Percentiles rank a stretch among this genome's conserved stretches.
Conservation (phyloP, 140 eudicot species). For the Bidens hawaiensis region DNA sequence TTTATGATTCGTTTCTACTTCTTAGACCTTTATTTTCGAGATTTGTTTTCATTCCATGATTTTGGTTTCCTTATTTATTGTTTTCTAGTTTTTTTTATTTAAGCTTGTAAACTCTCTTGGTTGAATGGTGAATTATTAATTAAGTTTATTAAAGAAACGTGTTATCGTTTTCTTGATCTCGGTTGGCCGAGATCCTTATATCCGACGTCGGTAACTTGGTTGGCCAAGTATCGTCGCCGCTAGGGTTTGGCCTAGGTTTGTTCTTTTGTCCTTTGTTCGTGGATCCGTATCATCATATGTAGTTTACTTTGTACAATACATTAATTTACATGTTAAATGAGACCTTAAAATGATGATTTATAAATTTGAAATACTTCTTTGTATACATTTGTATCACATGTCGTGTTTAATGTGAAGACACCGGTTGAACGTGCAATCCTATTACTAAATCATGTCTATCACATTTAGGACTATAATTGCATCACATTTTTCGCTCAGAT, state of each 20-base stretch:
- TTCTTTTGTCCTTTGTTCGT: not conserved
- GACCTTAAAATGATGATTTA: too few species aligned
- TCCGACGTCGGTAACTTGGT: conserved; percentile 3
- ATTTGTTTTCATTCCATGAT: not conserved
- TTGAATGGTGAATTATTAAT: not conserved
- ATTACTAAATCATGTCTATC: too few species aligned
- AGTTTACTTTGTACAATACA: too few species aligned
- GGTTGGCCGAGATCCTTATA: not conserved
- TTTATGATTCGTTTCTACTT: not conserved
- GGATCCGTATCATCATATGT: not conserved
- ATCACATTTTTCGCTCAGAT: too few species aligned
- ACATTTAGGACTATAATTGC: too few species aligned
- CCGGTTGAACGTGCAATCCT: too few species aligned
- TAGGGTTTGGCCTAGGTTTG: not conserved
- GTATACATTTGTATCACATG: too few species aligned
- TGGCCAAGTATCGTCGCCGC: conserved; percentile 8
- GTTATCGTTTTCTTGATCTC: not conserved
- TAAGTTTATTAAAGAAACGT: not conserved
- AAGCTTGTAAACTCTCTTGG: not conserved
- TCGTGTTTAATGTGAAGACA: too few species aligned
- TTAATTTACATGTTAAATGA: too few species aligned
- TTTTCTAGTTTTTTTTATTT: not conserved
- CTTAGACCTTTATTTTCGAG: not conserved
- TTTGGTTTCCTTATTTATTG: not conserved
- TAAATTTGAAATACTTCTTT: too few species aligned